These are phyloP conservation scores for Picea mariana DNA, from an alignment of 83 land plant genomes.

Conservation along the genomic window DNA sequence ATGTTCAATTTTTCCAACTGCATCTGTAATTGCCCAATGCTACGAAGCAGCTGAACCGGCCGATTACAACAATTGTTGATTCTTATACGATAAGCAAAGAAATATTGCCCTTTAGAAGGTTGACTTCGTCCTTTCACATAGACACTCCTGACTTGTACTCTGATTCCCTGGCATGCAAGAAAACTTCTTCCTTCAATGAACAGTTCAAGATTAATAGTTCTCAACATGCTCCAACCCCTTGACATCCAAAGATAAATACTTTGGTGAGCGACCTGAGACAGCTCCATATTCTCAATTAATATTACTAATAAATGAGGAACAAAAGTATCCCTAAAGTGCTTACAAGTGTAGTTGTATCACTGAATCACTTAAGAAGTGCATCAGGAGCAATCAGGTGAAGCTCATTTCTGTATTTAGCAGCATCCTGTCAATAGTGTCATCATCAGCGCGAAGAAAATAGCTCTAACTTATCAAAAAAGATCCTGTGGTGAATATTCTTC, in stretches of 20 bases:
- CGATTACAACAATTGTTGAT: constrained; percentile 70
- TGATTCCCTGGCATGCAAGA: constrained; percentile 52
- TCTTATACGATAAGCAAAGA: constrained; percentile 78
- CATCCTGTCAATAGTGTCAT: constrained; percentile 52
- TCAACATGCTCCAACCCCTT: background rate
- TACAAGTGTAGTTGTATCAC: constrained; percentile 89
- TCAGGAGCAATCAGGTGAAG: constrained; percentile 56
- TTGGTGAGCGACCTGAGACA: background rate
- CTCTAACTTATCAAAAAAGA: background rate
- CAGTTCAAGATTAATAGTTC: background rate
- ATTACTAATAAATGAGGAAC: constrained; percentile 5
- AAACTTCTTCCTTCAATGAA: background rate
- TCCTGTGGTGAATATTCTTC: background rate
- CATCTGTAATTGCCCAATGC: constrained; percentile 86
- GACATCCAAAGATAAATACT: background rate
- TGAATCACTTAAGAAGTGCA: constrained; percentile 67
- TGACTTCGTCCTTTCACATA: constrained; percentile 76
- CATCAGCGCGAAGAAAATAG: background rate
- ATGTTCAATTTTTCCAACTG: constrained; percentile 67
- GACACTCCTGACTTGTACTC: constrained; percentile 79
- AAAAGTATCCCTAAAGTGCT: background rate
- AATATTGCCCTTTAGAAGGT: constrained; percentile 67
- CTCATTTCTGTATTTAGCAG: constrained; percentile 71
- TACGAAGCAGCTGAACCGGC: constrained; percentile 70
- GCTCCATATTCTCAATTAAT: background rate